These are phyloP conservation scores for Candida peoriensis DNA, from an alignment of 805 yeast species.

Conservation along the genomic window DNA sequence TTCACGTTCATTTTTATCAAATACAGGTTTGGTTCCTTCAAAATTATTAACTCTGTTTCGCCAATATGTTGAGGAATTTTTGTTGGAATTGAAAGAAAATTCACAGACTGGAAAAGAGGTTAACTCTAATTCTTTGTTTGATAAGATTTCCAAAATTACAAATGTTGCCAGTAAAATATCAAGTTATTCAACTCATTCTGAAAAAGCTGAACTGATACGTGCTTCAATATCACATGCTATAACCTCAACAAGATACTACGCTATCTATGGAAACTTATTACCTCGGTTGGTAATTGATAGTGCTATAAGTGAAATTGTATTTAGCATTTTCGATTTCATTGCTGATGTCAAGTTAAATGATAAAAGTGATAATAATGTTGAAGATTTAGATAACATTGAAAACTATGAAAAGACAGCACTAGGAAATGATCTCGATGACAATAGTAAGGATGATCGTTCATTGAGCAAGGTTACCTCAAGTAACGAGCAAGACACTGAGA, in stretches of 20 bases:
- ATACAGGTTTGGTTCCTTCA: conserved; percentile 42
- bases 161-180: conserved; percentile 29
- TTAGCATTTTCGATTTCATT: conserved; percentile 57
- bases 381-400: too few species aligned
- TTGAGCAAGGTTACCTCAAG: too few species aligned
- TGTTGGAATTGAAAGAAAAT: conserved; percentile 29
- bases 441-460: neutral
- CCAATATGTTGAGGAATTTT: conserved; percentile 42
- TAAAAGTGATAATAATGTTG: neutral
- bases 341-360: conserved; percentile 43
- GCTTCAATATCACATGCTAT: conserved; percentile 71
- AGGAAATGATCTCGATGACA: conserved; percentile 1
- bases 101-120: conserved; percentile 13
- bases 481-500: too few species aligned
- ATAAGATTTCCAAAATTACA: conserved; percentile 45
- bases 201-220: conserved; percentile 45
- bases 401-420: too few species aligned
- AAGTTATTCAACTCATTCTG: conserved; percentile 26
- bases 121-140: conserved; percentile 37
- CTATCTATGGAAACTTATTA: conserved; percentile 54
- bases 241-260: conserved; percentile 70
- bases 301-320: conserved; percentile 69
- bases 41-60: conserved; percentile 41
- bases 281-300: conserved; percentile 72
- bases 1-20: conserved; percentile 27